Base-by-base conservation (phyloP, 169 alveolate species). In the Plasmodium relictum region DNA sequence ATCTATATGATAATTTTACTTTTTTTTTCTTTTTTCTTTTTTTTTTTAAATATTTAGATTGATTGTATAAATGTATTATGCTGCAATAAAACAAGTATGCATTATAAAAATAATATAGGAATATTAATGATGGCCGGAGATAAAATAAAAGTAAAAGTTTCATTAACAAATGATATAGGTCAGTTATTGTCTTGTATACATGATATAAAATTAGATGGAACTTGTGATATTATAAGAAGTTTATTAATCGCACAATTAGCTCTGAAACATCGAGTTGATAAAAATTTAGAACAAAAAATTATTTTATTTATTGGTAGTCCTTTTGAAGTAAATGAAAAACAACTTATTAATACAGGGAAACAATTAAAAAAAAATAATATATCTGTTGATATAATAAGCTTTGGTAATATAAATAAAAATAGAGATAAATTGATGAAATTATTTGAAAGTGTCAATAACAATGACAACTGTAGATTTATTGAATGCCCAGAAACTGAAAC, bases 221-320 rank as follows among this genome's bases (percentile, higher is more conserved):
- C 97, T 41, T 89, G 96, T 73, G 98, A 98, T 78, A 80, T 98
- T 65, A 69, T 95, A 44, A 96, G 97, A 62, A 97, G 99, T 31
- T 89, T 98, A 37, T 96, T 96, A 70, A 97, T 97, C 22, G 99
- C 99, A 3, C 98, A 97, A 91, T 95, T 99, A 65, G 99, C 99
- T 3, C 93, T 99, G 66, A 99, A 99, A 93, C 99, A 98, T 94
- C 94, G 99, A 74, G 94, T 95, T 48, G 98, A 99, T 89, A 99
- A 98, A 88, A 93, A 96, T 22, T 97, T 97, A 93, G 96, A 94
- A 61, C 98, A 98, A 93, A 96, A 99, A 87, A 98, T 99, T 48
- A 94, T 98, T 20, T 96, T 97, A 68, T 98, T 99, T 85, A 97
- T 98, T 12, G 99, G 99, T 6, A 97, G 99, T 74, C 99, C 99